These are phyloP conservation scores for Agastache rugosa DNA, from an alignment of 257 asterid genomes.

Conservation along the genomic window DNA sequence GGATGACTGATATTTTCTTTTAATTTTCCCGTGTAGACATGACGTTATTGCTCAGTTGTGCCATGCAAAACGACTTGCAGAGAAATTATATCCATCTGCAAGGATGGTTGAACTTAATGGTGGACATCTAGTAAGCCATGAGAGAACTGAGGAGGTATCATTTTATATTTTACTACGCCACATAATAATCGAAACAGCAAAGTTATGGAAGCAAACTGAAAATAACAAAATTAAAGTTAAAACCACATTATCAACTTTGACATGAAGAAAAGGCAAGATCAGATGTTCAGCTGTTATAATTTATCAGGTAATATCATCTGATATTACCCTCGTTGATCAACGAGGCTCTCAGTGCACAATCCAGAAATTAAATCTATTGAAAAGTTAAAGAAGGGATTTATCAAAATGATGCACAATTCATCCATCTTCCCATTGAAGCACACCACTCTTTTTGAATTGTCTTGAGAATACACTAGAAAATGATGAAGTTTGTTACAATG, in stretches of 20 bases:
- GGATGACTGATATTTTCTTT: conserved; percentile 30
- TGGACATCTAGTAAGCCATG: conserved; percentile 96
- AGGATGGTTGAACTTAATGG: conserved; percentile 97
- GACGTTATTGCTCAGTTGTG: conserved; percentile 93
- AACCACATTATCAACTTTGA: conserved; percentile 1
- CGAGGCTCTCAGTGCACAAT: neutral
- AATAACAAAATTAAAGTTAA: neutral
- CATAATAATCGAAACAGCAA: conserved; percentile 1
- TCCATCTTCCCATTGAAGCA: conserved; percentile 2
- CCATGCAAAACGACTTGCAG: conserved; percentile 87
- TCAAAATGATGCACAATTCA: neutral
- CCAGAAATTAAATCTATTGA: neutral
- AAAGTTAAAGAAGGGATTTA: neutral
- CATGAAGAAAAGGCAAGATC: conserved; percentile 9
- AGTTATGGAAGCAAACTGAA: neutral
- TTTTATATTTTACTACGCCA: neutral
- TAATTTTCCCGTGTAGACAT: conserved; percentile 52
- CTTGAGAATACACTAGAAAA: neutral
- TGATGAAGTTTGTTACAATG: neutral
- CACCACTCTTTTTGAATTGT: neutral
- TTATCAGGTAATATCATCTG: neutral
- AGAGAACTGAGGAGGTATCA: conserved; percentile 90
- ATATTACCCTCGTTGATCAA: neutral
- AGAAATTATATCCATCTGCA: conserved; percentile 78
- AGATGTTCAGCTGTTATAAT: conserved; percentile 2